Evolutionary conservation across 2,329 filamentous ascomycete genomes (phyloP).

Genomic region (Pyrenophora seminiperda): DNA sequence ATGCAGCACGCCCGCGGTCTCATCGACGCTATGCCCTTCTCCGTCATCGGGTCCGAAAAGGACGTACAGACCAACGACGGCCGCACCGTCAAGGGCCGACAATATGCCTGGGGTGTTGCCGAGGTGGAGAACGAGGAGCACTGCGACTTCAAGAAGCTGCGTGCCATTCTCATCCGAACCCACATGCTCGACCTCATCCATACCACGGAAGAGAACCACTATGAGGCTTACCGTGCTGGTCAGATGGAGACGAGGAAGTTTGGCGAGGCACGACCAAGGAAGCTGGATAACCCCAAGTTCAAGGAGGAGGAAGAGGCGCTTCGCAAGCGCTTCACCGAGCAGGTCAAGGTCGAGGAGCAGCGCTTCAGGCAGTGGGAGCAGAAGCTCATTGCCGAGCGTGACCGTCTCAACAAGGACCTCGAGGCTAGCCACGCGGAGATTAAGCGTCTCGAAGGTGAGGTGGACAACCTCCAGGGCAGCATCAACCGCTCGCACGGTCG

Average conservation of each 20-base stretch:
- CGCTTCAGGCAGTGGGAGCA: constrained; percentile 99
- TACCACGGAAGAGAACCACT: constrained; percentile 98
- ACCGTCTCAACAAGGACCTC: constrained; percentile 99
- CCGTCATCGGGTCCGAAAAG: constrained; percentile 98
- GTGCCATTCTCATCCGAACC: constrained; percentile 96
- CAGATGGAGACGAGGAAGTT: constrained; percentile 99
- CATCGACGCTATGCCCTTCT: constrained; percentile 97
- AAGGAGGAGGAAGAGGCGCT: constrained; percentile 99
- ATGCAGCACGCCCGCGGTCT: constrained; percentile 92
- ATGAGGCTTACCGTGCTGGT: constrained; percentile 97
- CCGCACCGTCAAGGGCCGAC: constrained; percentile 96
- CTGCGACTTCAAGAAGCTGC: constrained; percentile 99
- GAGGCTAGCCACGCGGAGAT: constrained; percentile 93
- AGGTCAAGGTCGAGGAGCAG: constrained; percentile 99
- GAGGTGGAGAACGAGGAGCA: constrained; percentile 99
- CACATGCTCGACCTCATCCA: constrained; percentile 99
- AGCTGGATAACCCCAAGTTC: constrained; percentile 99
- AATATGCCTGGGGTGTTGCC: constrained; percentile 99
- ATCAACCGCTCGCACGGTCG: constrained; percentile 90
- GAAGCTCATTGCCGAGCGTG: constrained; percentile 98
- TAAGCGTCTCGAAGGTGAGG: constrained; percentile 88
- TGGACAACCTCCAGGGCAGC: constrained; percentile 90
- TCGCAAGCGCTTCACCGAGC: constrained; percentile 98
- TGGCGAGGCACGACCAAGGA: constrained; percentile 93
- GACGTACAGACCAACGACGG: constrained; percentile 96